These are phyloP conservation scores for Knoxdaviesia capensis DNA, from an alignment of 2,329 filamentous ascomycete species.

Conservation along the genomic window DNA sequence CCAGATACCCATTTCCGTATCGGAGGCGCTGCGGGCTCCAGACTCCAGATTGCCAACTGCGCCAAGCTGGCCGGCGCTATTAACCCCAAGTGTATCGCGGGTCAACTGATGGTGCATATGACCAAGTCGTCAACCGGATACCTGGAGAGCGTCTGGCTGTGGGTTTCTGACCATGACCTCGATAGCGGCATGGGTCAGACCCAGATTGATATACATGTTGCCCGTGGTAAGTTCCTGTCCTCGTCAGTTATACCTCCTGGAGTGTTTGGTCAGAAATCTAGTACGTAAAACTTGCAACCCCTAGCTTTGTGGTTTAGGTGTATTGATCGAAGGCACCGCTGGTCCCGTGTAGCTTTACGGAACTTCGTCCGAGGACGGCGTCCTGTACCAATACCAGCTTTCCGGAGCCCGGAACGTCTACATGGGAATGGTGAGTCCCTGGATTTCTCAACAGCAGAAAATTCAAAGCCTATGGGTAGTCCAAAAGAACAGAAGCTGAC, in stretches of 20 bases:
- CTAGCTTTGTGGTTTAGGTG: slow-evolving; percentile 1
- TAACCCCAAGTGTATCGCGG: slow-evolving; percentile 34
- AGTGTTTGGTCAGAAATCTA: too few species aligned
- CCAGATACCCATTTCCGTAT: slow-evolving; percentile 69
- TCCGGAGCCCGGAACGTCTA: slow-evolving; percentile 24
- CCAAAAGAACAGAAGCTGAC: too few species aligned
- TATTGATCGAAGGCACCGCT: too few species aligned
- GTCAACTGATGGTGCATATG: slow-evolving; percentile 30
- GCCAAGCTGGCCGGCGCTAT: slow-evolving; percentile 6
- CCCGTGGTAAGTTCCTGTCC: slow-evolving; percentile 11
- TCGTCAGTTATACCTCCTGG: too few species aligned
- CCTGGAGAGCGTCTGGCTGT: slow-evolving; percentile 37
- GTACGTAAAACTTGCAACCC: slow-evolving; percentile 8
- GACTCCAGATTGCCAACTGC: slow-evolving; percentile 7
- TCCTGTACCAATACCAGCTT: slow-evolving; percentile 28
- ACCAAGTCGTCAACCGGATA: slow-evolving; percentile 24
- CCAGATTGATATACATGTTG: slow-evolving; percentile 14
- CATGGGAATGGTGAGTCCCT: slow-evolving; percentile 22
- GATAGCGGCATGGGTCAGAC: slow-evolving; percentile 5
- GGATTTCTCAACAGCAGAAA: too few species aligned
- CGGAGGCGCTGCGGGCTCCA: slow-evolving; percentile 52
- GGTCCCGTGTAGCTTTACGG: slow-evolving; percentile 16
- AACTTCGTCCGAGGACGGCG: slow-evolving; percentile 25
- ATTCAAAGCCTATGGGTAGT: too few species aligned
- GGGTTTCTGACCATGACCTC: slow-evolving; percentile 46